Percentiles rank a stretch among this genome's conserved stretches.
Conservation (phyloP, 371 early-diverging fungal species). For the Mucor irregularis region DNA sequence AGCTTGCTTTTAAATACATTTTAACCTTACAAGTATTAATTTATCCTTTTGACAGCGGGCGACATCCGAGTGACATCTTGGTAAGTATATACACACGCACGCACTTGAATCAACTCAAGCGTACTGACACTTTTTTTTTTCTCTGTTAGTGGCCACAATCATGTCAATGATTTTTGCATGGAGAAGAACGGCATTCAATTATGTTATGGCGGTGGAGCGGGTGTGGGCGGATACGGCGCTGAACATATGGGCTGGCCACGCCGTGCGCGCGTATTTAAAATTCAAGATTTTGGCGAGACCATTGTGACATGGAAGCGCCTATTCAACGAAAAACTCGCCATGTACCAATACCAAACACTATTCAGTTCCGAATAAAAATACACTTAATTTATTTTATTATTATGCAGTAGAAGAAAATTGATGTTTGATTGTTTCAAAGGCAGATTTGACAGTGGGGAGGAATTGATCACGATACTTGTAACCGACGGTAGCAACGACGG, state of each 20-base stretch:
- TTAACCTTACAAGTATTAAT: background rate
- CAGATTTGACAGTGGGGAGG: background rate
- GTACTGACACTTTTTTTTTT: background rate
- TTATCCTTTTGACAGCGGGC: constrained; percentile 15
- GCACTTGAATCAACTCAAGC: background rate
- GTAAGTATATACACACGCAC: constrained; percentile 25
- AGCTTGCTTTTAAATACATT: too few relatives aligned
- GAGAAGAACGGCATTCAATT: constrained; percentile 44
- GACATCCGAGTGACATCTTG: constrained; percentile 31
- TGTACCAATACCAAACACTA: constrained; percentile 47
- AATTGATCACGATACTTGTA: constrained; percentile 10
- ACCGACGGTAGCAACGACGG: constrained; percentile 2
- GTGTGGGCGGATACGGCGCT: constrained; percentile 56
- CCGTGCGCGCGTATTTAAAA: constrained; percentile 48
- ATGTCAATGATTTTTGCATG: constrained; percentile 56
- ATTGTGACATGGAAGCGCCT: constrained; percentile 55
- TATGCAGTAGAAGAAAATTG: background rate
- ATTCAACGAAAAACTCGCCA: constrained; percentile 35
- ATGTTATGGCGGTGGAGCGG: constrained; percentile 56
- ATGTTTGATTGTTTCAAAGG: background rate
- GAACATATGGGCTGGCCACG: constrained; percentile 45
- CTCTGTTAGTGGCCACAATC: constrained; percentile 55
- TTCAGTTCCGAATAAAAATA: constrained; percentile 2
- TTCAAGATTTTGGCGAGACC: constrained; percentile 33
- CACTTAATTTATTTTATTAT: background rate